phyloP scores from a whole-genome alignment of 805 yeast species.

The Yarrowia alimentaria region DNA sequence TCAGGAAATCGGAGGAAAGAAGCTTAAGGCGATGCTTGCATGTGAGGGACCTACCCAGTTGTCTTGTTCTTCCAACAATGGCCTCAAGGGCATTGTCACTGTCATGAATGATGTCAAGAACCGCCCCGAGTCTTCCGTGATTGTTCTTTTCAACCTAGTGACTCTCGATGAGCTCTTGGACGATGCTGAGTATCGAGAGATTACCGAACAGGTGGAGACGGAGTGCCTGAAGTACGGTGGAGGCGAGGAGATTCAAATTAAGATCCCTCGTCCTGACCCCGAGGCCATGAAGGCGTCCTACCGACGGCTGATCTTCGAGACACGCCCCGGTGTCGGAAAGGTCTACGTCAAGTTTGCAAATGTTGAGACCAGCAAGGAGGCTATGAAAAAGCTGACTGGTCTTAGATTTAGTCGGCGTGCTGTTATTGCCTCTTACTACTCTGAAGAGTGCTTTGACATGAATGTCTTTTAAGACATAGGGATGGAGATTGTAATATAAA shows the following conservation, averaged over 20 bases:
- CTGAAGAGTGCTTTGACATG: slow-evolving; percentile 50
- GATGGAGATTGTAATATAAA: too few species aligned
- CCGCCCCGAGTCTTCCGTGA: slow-evolving; percentile 40
- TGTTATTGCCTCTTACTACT: slow-evolving; percentile 60
- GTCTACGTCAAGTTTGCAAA: slow-evolving; percentile 64
- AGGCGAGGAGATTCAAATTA: slow-evolving; percentile 56
- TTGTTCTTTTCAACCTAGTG: slow-evolving; percentile 65
- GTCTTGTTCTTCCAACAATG: slow-evolving; percentile 33
- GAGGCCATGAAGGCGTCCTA: slow-evolving; percentile 38
- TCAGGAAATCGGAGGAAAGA: slow-evolving; percentile 42
- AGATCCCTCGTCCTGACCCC: slow-evolving; percentile 53
- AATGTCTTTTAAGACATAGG: slow-evolving; percentile 29
- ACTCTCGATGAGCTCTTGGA: slow-evolving; percentile 62
- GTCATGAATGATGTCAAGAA: slow-evolving; percentile 34
- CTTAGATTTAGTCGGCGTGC: slow-evolving; percentile 64
- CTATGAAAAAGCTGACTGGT: slow-evolving; percentile 61
- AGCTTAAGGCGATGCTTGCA: slow-evolving; percentile 42
- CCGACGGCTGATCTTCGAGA: slow-evolving; percentile 42
- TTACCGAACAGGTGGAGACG: slow-evolving; percentile 51
- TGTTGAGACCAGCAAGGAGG: slow-evolving; percentile 52
- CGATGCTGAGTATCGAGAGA: slow-evolving; percentile 48
- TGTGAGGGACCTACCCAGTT: slow-evolving; percentile 39
- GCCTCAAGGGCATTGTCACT: slow-evolving; percentile 37
- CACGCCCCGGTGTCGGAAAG: slow-evolving; percentile 64
- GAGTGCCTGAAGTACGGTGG: slow-evolving; percentile 54